These are phyloP conservation scores for Geotrichum reessii DNA, from an alignment of 1,139 yeast genomes.

Conservation along the genomic window DNA sequence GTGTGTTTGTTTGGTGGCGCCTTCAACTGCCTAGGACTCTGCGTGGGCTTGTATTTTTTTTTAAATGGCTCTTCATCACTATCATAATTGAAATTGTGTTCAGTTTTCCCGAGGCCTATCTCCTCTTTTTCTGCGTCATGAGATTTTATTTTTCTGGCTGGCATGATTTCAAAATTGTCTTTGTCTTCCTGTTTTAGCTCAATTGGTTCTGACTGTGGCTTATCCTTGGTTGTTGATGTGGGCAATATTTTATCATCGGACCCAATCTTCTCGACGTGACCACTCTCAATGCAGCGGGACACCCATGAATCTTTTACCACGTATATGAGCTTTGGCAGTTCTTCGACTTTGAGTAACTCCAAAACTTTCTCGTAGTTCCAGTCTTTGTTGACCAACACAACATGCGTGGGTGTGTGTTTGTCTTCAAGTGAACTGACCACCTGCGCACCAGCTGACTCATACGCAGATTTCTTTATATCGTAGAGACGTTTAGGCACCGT, in stretches of 20 bases:
- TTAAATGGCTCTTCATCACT: slow-evolving; percentile 23
- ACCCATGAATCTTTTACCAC: slow-evolving; percentile 38
- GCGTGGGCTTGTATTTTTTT: slow-evolving; percentile 18
- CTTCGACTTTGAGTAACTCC: slow-evolving; percentile 1
- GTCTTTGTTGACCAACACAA: neutral
- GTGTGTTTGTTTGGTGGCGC: neutral
- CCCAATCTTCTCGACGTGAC: slow-evolving; percentile 4
- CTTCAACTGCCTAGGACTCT: neutral
- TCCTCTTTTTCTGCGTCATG: neutral
- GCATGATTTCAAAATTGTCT: neutral
- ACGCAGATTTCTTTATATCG: neutral
- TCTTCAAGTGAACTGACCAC: neutral
- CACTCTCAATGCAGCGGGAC: slow-evolving; percentile 36
- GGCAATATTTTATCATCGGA: neutral
- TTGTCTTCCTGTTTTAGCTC: neutral
- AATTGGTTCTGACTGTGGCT: neutral
- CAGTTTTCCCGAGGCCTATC: neutral
- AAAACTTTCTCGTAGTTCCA: slow-evolving; percentile 7
- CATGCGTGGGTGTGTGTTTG: neutral
- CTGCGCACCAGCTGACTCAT: neutral
- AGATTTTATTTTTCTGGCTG: neutral
- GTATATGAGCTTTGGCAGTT: slow-evolving; percentile 2
- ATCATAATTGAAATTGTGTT: neutral
- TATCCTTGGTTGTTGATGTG: neutral
- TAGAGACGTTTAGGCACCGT: neutral